phyloP scores from a whole-genome alignment of 1,284 basidiomycete genomes.

The Boletus semigastroideus region DNA sequence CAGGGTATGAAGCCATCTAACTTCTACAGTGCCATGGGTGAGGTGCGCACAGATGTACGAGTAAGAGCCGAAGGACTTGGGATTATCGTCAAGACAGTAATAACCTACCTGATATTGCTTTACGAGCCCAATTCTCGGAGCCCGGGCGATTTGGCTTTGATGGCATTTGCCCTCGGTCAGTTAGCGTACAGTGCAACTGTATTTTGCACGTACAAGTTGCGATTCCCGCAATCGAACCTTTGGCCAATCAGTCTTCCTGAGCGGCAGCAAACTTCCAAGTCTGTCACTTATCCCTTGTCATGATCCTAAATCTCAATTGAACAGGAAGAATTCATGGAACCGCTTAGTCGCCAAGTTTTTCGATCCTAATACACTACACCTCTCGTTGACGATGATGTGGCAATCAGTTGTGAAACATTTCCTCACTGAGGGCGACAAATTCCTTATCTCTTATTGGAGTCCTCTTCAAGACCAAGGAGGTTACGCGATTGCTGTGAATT shows the following conservation, averaged over 20 bases:
- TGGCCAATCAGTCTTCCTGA: constrained; percentile 26
- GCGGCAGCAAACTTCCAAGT: constrained; percentile 14
- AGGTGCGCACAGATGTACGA: constrained; percentile 63
- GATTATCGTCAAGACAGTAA: constrained; percentile 71
- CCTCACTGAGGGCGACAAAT: constrained; percentile 93
- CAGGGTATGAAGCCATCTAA: constrained; percentile 12
- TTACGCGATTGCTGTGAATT: constrained; percentile 93
- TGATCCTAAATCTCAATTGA: background rate
- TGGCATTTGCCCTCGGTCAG: constrained; percentile 85
- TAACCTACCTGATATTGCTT: constrained; percentile 65
- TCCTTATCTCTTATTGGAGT: constrained; percentile 82
- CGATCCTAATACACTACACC: constrained; percentile 50
- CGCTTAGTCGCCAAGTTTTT: constrained; percentile 35
- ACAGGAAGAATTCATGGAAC: constrained; percentile 17
- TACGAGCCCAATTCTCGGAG: constrained; percentile 37
- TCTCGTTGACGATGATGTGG: constrained; percentile 78
- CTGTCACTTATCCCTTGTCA: constrained; percentile 4
- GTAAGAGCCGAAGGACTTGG: constrained; percentile 83
- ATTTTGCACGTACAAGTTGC: constrained; percentile 36
- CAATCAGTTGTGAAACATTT: constrained; percentile 93
- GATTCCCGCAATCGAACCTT: constrained; percentile 24
- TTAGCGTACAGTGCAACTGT: constrained; percentile 62
- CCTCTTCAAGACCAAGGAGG: constrained; percentile 87
- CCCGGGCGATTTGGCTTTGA: constrained; percentile 52
- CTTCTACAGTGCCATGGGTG: constrained; percentile 58